phyloP scores from a whole-genome alignment of 2,329 filamentous ascomycete species.

The Xylaria sp. region DNA sequence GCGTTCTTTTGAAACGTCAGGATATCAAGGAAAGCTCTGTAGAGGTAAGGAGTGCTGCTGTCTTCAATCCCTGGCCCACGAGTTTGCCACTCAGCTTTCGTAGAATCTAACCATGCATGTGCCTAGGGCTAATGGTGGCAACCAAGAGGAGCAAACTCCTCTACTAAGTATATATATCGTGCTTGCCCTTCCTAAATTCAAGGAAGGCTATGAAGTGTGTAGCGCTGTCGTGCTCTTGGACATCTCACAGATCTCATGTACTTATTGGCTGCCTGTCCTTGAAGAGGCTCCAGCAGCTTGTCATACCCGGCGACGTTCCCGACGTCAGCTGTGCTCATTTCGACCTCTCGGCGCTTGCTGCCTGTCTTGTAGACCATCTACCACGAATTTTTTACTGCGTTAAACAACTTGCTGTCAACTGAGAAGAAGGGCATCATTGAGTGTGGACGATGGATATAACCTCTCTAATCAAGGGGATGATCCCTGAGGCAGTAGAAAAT shows the following conservation, averaged over 20 bases:
- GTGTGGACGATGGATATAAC: conserved; percentile 30
- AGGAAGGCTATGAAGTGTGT: not conserved
- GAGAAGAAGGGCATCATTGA: not conserved
- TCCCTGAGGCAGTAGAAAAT: conserved; percentile 31
- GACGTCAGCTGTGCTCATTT: not conserved
- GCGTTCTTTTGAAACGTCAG: not conserved
- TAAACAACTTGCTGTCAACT: not conserved
- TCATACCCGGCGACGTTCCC: not conserved
- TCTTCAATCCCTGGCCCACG: not conserved
- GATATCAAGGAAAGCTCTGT: not conserved
- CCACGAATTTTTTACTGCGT: not conserved
- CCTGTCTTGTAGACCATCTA: not conserved
- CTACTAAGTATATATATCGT: not conserved
- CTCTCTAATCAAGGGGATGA: conserved; percentile 26
- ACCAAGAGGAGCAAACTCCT: no score
- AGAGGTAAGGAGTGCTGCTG: not conserved
- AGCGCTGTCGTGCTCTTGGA: not conserved
- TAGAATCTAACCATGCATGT: not conserved
- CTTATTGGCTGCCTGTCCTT: not conserved
- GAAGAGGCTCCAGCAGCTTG: not conserved
- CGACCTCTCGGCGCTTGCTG: not conserved
- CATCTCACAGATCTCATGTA: not conserved
- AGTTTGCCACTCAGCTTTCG: not conserved
- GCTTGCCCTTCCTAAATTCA: not conserved
- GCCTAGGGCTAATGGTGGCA: no score